Conservation (phyloP, 495 filamentous ascomycete species). For the Tricharina praecox region DNA sequence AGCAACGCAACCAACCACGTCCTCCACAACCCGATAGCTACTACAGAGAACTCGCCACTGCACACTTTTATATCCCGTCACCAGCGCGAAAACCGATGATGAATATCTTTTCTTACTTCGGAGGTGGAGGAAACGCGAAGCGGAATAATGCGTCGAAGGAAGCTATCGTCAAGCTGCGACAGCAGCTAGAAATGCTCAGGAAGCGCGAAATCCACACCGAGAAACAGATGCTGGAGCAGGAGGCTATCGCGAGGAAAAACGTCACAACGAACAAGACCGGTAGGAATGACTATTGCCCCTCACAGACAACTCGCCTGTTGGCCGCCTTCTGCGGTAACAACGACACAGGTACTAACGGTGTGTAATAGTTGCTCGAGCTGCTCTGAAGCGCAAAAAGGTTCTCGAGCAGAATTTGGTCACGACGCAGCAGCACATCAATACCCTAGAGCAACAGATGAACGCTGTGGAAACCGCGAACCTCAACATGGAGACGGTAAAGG, state of each 20-base stretch:
- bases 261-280: conserved; percentile 51
- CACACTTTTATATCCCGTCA: too few relatives aligned
- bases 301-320: background rate
- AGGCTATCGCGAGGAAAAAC: conserved; percentile 76
- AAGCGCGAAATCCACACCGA: conserved; percentile 88
- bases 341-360: background rate
- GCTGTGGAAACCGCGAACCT: conserved; percentile 96
- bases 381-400: conserved; percentile 86
- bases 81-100: too few relatives aligned
- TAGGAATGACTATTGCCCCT: conserved; percentile 7
- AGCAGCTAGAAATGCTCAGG: conserved; percentile 90
- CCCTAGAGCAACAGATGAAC: conserved; percentile 88
- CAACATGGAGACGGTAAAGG: conserved; percentile 86
- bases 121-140: conserved; percentile 61
- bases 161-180: conserved; percentile 74
- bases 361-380: conserved; percentile 62
- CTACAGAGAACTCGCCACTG: background rate
- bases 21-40: background rate
- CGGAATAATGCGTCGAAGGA: conserved; percentile 90
- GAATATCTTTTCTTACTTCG: conserved; percentile 42
- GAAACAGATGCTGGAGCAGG: conserved; percentile 84
- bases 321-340: background rate
- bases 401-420: conserved; percentile 82
- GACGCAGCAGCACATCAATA: conserved; percentile 72
- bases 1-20: background rate